Base-by-base conservation (phyloP, 2,329 filamentous ascomycete genomes). In the Exophiala dermatitidis region DNA sequence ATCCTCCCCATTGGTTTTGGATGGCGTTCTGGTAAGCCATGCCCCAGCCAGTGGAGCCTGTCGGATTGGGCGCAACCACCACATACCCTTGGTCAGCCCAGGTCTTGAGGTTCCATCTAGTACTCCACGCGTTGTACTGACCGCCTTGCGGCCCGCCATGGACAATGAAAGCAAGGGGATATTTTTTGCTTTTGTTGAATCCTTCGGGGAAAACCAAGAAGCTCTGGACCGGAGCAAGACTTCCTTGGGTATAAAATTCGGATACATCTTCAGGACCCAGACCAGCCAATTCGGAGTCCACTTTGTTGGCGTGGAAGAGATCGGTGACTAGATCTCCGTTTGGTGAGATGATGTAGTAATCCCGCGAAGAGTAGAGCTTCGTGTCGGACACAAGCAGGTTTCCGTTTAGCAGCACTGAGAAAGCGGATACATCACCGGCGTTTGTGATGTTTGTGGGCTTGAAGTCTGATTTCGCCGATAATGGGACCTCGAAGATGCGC, bases 71-170 rank as follows among this genome's bases (percentile, higher is more conserved):
- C 46, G 82, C 78, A 44, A 95, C 82, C 26, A 86, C 87, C 2
- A 95, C 79, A 65, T 93, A 95, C 43, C 89, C 89, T 70, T 91
- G 87, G 67, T 94, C 88, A 2, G 89, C 88, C 65, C 89, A 94
- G 6, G 91, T 78, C 55, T 86, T 87, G 1, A 86, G 85, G 66
- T 94, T 94, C 89, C 89, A 95, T 12, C 89, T 77, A 2, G 84
- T 89, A 67, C 80, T 85, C 87, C 88, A 94, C 30, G 77, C 74
- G 64, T 93, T 85, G 32, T 69, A 72, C 84, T 86, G 91, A 0
- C 86, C 81, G 26, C 83, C 81, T 67, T 93, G 87, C 0, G 88
- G 88, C 0, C 89, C 89, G 50, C 89, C 89, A 64, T 95, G 89
- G 58, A 94, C 86, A 40, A 90, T 72, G 65, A 90, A 84, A 1